Conservation (phyloP, 139 green algal genomes). For the Coelastrella sp. region DNA sequence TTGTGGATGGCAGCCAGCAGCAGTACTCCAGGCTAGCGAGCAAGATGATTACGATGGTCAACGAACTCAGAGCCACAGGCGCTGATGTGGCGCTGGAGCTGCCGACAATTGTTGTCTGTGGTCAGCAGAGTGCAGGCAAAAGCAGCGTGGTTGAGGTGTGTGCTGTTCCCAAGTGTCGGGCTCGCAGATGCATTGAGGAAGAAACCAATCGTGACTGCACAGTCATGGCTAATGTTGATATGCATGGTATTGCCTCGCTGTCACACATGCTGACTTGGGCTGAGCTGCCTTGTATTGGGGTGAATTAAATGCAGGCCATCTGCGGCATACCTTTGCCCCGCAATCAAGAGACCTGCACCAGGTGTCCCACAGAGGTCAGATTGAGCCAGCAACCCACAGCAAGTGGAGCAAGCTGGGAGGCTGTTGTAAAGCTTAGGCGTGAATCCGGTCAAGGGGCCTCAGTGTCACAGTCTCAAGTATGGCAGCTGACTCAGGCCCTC, state of each 20-base stretch:
- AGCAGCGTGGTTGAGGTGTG: slow-evolving; percentile 33
- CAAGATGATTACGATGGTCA: slow-evolving; percentile 33
- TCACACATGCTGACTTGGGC: neutral
- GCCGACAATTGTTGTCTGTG: slow-evolving; percentile 51
- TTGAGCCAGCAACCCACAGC: slow-evolving; percentile 36
- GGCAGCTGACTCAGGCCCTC: neutral
- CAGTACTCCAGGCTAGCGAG: slow-evolving; percentile 35
- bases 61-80: slow-evolving; percentile 34
- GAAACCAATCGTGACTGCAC: no score
- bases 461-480: neutral
- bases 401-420: slow-evolving; percentile 10
- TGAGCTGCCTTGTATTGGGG: neutral
- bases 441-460: neutral
- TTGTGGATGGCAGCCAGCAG: slow-evolving; percentile 21
- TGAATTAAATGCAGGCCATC: slow-evolving; percentile 21
- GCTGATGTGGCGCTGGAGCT: slow-evolving; percentile 37
- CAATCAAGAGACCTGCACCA: slow-evolving; percentile 56
- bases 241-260: neutral
- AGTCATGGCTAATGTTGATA: neutral
- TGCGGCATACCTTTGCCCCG: slow-evolving; percentile 55
- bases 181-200: neutral
- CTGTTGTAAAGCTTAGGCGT: slow-evolving; percentile 26
- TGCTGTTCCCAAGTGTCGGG: neutral
- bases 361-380: slow-evolving; percentile 60
- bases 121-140: slow-evolving; percentile 59